Base-by-base conservation (phyloP, 2,329 filamentous ascomycete species). In the Pseudocercospora vitis region DNA sequence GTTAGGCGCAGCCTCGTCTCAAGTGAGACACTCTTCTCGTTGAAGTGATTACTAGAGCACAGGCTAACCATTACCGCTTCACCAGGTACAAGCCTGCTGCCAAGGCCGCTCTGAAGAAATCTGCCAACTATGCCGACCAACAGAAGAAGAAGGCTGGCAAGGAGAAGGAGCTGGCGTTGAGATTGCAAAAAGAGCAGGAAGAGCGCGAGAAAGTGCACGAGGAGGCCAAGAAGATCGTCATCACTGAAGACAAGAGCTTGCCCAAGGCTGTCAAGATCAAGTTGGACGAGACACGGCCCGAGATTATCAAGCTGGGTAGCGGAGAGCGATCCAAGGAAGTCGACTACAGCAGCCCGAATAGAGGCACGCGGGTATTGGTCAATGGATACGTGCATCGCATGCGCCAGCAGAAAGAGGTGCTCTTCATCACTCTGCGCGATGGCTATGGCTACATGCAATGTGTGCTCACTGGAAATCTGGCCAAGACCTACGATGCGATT, bases 401-500 rank as follows among this genome's bases (percentile, higher is more conserved):
- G 71, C 82, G 89, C 57, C 79, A 82, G 57, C 91, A 96, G 75
- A 94, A 92, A 74, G 86, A 89, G 68, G 82, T 89, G 60, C 85
- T 90, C 52, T 96, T 96, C 74, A 79, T 96, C 68, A 92, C 87
- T n/a, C 77, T 96, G 59, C 80, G 85, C 59, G 89, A 95, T 69
- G 91, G 91, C 54, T 89, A 91, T 67, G 89, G 88, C 50, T 85
- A 86, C 67, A 79, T 97, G 71, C 91, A 96, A 77, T 91, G 89
- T 68, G 81, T 96, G 58, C 77, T 96, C 62, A 81, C 84, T 2
- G 91, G 91, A 53, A 81, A 90, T 59, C 80, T 97, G 64, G 87
- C 89, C 62, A 91, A 90, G 78, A 92, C 89, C n/a, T 95, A 95
- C 76, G 90, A 95, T 68, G 88, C 89, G 58, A 78, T 95, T 64